Conservation (phyloP, 306 rosid genomes). For the Neltuma alba region DNA sequence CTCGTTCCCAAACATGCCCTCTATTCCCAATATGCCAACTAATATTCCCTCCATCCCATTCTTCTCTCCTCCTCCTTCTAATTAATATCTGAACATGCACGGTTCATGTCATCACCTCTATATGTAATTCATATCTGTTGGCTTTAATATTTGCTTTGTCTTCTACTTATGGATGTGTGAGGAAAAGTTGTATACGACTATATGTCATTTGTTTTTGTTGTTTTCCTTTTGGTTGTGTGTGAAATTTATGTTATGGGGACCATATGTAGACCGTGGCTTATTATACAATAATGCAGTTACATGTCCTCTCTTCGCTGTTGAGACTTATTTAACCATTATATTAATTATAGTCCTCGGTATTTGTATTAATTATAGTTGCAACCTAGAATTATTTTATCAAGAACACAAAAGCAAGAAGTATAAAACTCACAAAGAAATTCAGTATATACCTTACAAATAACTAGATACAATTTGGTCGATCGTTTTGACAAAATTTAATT, state of each 20-base stretch:
- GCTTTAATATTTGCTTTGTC: not conserved
- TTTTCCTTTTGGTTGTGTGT: not conserved
- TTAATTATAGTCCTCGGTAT: no score
- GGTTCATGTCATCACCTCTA: no score
- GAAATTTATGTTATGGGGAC: not conserved
- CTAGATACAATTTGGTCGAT: no score
- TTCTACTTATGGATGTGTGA: not conserved
- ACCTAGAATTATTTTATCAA: no score
- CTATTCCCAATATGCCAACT: not conserved
- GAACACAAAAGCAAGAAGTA: no score
- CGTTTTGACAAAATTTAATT: no score
- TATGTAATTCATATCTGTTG: not conserved
- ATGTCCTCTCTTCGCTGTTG: no score
- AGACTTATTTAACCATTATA: no score
- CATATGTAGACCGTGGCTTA: not conserved
- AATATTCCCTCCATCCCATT: not conserved
- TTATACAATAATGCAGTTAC: no score
- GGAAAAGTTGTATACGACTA: not conserved
- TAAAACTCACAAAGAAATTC: no score
- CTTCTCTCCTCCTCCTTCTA: slow-evolving; percentile 1
- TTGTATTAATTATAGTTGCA: no score
- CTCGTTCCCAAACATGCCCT: not conserved
- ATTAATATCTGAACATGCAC: not conserved
- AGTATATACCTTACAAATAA: no score
- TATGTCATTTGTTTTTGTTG: not conserved